A percentile compares a stretch with the other conserved stretches of the same genome.
Conservation (phyloP, 1,284 basidiomycete genomes). For the Cryptococcus sp. region DNA sequence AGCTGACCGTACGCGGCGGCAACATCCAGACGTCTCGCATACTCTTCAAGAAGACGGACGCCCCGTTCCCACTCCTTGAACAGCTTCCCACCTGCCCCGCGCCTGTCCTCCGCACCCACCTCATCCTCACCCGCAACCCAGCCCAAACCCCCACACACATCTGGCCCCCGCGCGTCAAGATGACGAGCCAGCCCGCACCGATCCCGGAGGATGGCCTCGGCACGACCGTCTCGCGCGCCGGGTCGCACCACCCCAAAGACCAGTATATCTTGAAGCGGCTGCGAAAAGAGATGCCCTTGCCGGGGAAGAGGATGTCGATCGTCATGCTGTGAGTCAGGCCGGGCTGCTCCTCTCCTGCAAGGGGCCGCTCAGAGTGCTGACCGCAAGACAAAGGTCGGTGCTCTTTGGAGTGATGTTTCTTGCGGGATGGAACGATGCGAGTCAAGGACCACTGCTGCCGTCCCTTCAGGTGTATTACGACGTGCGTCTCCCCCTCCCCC, state of each 20-base stretch:
- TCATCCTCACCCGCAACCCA: no score
- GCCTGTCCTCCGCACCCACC: no score
- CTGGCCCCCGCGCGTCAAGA: background rate
- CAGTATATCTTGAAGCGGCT: constrained; percentile 23
- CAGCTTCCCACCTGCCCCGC: no score
- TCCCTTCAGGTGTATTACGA: constrained; percentile 57
- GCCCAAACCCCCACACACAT: no score
- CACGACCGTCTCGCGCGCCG: background rate
- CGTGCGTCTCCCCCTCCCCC: constrained; percentile 15
- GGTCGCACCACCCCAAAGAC: background rate
- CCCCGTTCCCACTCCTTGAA: no score
- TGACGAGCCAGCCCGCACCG: background rate
- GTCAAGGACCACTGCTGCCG: constrained; percentile 61
- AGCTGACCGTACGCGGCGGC: no score
- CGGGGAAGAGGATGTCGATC: constrained; percentile 10
- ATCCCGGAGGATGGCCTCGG: background rate
- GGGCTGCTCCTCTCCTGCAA: no score
- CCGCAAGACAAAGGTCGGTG: background rate
- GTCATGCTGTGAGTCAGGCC: constrained; percentile 37
- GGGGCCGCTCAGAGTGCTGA: no score
- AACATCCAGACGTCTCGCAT: no score
- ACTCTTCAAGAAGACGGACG: no score
- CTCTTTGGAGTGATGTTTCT: constrained; percentile 4
- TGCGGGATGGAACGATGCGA: constrained; percentile 62
- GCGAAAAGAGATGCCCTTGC: constrained; percentile 24